These are phyloP conservation scores for Aspergillus brunneoviolaceus DNA, from an alignment of 2,329 filamentous ascomycete species.

Conservation along the genomic window DNA sequence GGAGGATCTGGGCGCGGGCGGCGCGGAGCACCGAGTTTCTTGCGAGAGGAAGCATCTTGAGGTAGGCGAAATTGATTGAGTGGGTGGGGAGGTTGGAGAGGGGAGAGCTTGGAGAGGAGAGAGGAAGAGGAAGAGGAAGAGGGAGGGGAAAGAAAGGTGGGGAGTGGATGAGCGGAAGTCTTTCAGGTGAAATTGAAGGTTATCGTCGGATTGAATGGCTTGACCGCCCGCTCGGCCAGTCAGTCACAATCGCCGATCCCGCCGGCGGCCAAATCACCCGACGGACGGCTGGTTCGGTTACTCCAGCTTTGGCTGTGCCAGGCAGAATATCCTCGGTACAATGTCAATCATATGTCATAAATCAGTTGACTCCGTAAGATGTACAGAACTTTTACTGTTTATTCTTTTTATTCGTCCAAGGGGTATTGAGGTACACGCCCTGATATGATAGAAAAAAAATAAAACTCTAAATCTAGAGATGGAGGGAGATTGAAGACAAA, in stretches of 20 bases:
- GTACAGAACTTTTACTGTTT: conserved; percentile 5
- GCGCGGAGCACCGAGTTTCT: conserved; percentile 44
- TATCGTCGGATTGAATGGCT: background rate
- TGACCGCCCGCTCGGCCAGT: background rate
- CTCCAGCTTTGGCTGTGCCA: background rate
- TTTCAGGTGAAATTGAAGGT: background rate
- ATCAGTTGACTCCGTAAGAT: background rate
- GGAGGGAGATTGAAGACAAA: conserved; percentile 11
- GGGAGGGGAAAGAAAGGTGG: background rate
- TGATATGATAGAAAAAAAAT: background rate
- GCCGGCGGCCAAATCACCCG: no score
- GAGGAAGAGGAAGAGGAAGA: background rate
- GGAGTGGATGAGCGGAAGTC: conserved; percentile 16
- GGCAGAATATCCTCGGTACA: background rate
- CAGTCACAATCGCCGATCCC: background rate
- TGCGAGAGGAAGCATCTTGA: conserved; percentile 36
- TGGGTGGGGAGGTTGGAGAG: background rate
- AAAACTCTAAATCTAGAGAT: background rate
- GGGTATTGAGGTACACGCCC: conserved; percentile 18
- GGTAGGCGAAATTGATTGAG: background rate
- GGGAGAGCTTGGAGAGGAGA: background rate
- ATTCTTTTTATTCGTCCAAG: conserved; percentile 21
- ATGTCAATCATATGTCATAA: background rate
- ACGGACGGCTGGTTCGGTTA: conserved; percentile 5
- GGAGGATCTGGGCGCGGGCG: conserved; percentile 48